Evolutionary conservation across 2,329 filamentous ascomycete genomes (phyloP).

Genomic region (Apiospora malaysiana): DNA sequence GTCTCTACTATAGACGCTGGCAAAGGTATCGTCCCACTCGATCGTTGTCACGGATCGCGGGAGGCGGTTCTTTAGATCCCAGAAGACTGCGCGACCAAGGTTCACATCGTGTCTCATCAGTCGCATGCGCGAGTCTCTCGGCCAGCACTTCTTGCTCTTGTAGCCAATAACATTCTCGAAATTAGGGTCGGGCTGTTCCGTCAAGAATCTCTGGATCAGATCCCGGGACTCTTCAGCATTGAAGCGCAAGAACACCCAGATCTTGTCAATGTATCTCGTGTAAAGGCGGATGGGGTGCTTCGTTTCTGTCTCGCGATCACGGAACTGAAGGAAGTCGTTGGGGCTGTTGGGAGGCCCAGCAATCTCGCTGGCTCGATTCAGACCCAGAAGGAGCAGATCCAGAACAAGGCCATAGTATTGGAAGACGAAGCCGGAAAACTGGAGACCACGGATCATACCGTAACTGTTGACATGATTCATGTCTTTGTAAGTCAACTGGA

Average conservation of each 20-base stretch:
- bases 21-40: constrained; percentile 98
- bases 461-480: constrained; percentile 99
- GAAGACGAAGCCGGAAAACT: constrained; percentile 98
- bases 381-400: constrained; percentile 86
- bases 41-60: constrained; percentile 95
- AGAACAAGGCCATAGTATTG: constrained; percentile 98
- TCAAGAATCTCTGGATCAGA: constrained; percentile 95
- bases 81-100: constrained; percentile 95
- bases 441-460: constrained; percentile 95
- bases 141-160: constrained; percentile 99
- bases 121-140: constrained; percentile 94
- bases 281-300: constrained; percentile 97
- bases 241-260: constrained; percentile 97
- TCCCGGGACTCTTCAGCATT: constrained; percentile 93
- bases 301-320: constrained; percentile 88
- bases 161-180: constrained; percentile 99
- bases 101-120: constrained; percentile 99
- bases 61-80: constrained; percentile 96
- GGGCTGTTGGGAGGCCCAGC: constrained; percentile 91
- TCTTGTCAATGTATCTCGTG: constrained; percentile 95
- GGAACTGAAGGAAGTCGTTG: constrained; percentile 97
- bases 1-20: constrained; percentile 96
- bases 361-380: constrained; percentile 97
- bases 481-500: constrained; percentile 98
- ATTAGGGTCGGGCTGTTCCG: constrained; percentile 97